Percentiles rank a stretch among this genome's conserved stretches.
Conservation (phyloP, 192 early-diverging fungal genomes). For the Rhizoclosmatium globosum region DNA sequence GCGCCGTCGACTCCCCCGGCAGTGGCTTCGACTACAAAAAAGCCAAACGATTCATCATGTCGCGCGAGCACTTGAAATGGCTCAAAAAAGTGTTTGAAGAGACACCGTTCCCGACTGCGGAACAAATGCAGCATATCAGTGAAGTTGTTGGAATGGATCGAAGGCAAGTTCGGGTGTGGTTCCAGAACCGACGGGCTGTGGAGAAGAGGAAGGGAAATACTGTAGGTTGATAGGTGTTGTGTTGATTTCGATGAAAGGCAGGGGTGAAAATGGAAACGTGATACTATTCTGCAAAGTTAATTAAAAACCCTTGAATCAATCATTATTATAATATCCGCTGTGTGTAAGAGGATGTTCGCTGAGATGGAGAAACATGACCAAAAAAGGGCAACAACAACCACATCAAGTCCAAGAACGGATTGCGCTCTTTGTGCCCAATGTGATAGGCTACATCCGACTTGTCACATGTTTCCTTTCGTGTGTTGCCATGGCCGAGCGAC, state of each 20-base stretch:
- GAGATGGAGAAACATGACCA: background rate
- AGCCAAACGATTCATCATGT: slow-evolving; percentile 35
- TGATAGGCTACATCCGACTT: slow-evolving; percentile 91
- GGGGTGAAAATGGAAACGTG: background rate
- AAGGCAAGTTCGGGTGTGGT: slow-evolving; percentile 33
- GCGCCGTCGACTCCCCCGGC: background rate
- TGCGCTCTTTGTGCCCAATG: slow-evolving; percentile 76
- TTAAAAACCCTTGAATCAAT: background rate
- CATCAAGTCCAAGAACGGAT: background rate
- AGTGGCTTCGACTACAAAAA: slow-evolving; percentile 1
- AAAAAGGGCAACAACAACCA: background rate
- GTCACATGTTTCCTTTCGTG: slow-evolving; percentile 75
- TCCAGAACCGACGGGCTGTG: slow-evolving; percentile 30
- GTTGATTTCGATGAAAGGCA: background rate
- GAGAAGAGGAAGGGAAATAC: slow-evolving; percentile 22
- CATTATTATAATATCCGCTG: too few species aligned
- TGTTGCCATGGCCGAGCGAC: slow-evolving; percentile 76
- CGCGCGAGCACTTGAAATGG: slow-evolving; percentile 34
- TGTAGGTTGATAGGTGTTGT: background rate
- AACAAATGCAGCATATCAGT: slow-evolving; percentile 22
- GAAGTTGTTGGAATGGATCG: slow-evolving; percentile 28
- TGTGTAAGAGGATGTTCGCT: too few species aligned
- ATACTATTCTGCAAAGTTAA: background rate
- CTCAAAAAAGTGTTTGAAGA: slow-evolving; percentile 32
- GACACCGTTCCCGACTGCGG: slow-evolving; percentile 27